Percentiles rank a stretch among this genome's conserved stretches.
Conservation (phyloP, 2,329 filamentous ascomycete species). For the Septoria linicola region DNA sequence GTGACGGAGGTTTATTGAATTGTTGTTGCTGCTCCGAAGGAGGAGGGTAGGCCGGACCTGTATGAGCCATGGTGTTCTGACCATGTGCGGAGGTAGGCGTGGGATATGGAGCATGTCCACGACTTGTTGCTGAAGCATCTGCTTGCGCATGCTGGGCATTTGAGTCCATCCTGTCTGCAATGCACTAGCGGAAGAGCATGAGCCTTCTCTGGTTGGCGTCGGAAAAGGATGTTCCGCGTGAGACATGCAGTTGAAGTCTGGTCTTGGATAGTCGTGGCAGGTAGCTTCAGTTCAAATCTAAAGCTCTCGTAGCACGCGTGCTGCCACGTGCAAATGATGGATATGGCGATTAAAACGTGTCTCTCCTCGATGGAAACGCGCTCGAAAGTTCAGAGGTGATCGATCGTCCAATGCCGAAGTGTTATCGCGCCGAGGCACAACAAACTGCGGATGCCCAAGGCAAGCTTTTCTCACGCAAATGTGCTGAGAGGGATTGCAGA, state of each 20-base stretch:
- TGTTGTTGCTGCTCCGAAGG: slow-evolving; percentile 19
- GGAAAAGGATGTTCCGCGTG: slow-evolving; percentile 1
- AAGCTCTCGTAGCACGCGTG: not conserved
- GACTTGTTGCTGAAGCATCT: not conserved
- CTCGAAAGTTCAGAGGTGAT: not conserved
- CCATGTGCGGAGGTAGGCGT: not conserved
- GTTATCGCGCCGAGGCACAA: not conserved
- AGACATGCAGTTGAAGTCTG: slow-evolving; percentile 14
- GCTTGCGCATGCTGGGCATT: slow-evolving; percentile 2
- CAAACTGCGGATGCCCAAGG: no score
- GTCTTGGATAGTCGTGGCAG: slow-evolving; percentile 2
- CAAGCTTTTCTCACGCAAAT: no score
- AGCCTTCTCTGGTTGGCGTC: not conserved
- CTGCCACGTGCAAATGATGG: slow-evolving; percentile 6
- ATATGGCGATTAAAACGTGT: no score
- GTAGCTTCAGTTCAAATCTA: not conserved
- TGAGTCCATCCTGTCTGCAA: slow-evolving; percentile 8
- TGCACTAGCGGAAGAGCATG: not conserved
- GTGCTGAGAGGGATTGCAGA: not conserved
- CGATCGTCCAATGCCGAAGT: not conserved
- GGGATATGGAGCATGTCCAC: no score
- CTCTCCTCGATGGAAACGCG: not conserved
- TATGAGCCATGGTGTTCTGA: not conserved
- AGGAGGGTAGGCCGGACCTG: not conserved
- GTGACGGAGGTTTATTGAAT: slow-evolving; percentile 20